These are phyloP conservation scores for Cornus controversa DNA, from an alignment of 148 eudicot species.

Conservation along the genomic window DNA sequence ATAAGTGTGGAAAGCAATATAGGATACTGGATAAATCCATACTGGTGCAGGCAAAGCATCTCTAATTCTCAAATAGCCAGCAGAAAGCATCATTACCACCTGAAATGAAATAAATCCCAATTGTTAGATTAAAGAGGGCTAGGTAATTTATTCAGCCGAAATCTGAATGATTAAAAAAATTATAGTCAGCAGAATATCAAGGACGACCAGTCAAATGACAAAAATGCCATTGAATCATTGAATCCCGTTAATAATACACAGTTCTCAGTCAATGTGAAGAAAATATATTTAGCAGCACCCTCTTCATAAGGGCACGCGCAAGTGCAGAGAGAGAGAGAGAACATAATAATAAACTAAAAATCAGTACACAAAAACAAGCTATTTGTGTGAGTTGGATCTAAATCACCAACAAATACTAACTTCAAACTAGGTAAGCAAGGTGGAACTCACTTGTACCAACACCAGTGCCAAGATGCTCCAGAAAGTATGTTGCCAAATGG, in stretches of 20 bases:
- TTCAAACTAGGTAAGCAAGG: not conserved
- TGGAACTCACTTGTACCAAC: conserved; percentile 66
- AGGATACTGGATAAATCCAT: conserved; percentile 89
- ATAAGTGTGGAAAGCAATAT: conserved; percentile 86
- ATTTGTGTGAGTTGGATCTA: not conserved
- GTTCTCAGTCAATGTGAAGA: not conserved
- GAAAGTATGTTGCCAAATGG: conserved; percentile 63
- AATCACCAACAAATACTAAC: not conserved
- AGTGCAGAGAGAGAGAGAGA: not conserved
- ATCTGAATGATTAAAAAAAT: not conserved
- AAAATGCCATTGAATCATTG: not conserved
- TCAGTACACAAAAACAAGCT: not conserved
- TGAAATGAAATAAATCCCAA: conserved; percentile 30
- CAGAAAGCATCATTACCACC: conserved; percentile 94
- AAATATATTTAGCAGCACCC: not conserved
- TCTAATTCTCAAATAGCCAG: conserved; percentile 87
- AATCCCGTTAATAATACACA: not conserved
- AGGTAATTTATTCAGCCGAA: not conserved
- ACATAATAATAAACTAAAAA: too few relatives aligned
- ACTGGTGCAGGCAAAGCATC: conserved; percentile 71
- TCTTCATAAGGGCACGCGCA: too few relatives aligned
- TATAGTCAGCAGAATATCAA: not conserved
- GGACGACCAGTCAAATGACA: not conserved
- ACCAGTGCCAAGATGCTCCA: conserved; percentile 77
- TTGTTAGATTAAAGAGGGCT: not conserved